A percentile compares a stretch with the other conserved stretches of the same genome.
These are phyloP conservation scores for Saccharomycopsis sp. DNA, from an alignment of 805 yeast genomes.

Conservation along the genomic window DNA sequence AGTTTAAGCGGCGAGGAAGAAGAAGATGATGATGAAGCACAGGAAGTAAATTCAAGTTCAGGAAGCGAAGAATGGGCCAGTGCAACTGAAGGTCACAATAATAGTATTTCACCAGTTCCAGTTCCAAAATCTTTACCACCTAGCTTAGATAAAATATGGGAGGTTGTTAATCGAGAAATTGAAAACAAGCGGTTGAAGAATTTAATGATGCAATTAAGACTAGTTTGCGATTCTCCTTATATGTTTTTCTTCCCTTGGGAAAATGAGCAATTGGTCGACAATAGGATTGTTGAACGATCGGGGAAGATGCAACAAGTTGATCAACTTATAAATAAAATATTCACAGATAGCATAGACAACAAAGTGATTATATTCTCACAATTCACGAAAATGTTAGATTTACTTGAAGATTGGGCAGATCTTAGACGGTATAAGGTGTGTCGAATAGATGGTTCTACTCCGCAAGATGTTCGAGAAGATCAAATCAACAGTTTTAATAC, in stretches of 20 bases:
- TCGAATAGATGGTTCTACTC: constrained; percentile 71
- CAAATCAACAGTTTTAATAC: constrained; percentile 50
- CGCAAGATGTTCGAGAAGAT: constrained; percentile 57
- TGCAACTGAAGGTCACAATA: too few species aligned
- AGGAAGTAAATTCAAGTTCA: too few species aligned
- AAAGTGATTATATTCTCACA: constrained; percentile 82
- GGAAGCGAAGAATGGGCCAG: too few species aligned
- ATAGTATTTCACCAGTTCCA: too few species aligned
- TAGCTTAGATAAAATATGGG: too few species aligned
- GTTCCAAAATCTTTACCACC: too few species aligned
- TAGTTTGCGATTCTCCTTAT: constrained; percentile 81
- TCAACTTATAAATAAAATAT: constrained; percentile 57
- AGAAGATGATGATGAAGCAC: background rate
- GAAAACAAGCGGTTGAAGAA: constrained; percentile 53
- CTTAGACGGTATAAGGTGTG: constrained; percentile 39
- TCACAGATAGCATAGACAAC: constrained; percentile 38
- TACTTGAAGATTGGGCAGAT: constrained; percentile 68
- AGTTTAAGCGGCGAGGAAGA: background rate
- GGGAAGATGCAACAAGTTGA: constrained; percentile 46
- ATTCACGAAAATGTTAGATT: constrained; percentile 75
- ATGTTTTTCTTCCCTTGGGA: constrained; percentile 76
- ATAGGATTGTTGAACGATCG: constrained; percentile 45
- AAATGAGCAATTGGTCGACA: constrained; percentile 35
- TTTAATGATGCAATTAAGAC: constrained; percentile 75
- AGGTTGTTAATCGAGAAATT: constrained; percentile 35